phyloP scores from a whole-genome alignment of 495 filamentous ascomycete species.

The Aspergillus egyptiacus region DNA sequence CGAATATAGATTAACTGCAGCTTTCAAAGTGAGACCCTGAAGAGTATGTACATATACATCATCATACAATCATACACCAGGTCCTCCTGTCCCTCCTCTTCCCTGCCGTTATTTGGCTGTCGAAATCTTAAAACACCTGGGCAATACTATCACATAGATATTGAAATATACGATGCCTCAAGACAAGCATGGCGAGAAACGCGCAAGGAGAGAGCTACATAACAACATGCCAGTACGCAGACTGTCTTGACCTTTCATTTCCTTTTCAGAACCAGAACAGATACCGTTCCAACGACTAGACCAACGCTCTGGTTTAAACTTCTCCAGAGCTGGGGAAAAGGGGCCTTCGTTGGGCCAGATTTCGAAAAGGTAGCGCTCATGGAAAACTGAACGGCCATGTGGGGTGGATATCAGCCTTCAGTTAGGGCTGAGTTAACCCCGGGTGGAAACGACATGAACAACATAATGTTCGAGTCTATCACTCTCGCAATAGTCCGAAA shows the following conservation, averaged over 20 bases:
- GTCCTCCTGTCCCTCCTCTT: constrained; percentile 18
- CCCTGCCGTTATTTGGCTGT: constrained; percentile 18
- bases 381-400: too few relatives aligned
- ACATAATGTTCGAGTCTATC: too few relatives aligned
- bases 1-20: too few relatives aligned
- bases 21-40: constrained; percentile 22
- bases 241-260: too few relatives aligned
- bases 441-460: too few relatives aligned
- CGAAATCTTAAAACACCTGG: constrained; percentile 26
- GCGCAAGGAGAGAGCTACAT: too few relatives aligned
- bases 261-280: constrained; percentile 35
- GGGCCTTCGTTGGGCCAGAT: constrained; percentile 31
- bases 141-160: constrained; percentile 28
- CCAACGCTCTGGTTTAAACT: constrained; percentile 28
- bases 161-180: constrained; percentile 33
- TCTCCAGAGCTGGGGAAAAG: constrained; percentile 29
- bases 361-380: constrained; percentile 27
- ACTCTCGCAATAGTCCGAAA: too few relatives aligned
- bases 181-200: too few relatives aligned
- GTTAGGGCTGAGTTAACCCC: too few relatives aligned
- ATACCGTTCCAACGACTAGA: constrained; percentile 21
- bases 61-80: constrained; percentile 23
- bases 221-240: too few relatives aligned
- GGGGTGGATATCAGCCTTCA: too few relatives aligned
- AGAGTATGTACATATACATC: too few relatives aligned